These are phyloP conservation scores for Rhizopus sp. DNA, from an alignment of 371 early-diverging fungal species.

Conservation along the genomic window DNA sequence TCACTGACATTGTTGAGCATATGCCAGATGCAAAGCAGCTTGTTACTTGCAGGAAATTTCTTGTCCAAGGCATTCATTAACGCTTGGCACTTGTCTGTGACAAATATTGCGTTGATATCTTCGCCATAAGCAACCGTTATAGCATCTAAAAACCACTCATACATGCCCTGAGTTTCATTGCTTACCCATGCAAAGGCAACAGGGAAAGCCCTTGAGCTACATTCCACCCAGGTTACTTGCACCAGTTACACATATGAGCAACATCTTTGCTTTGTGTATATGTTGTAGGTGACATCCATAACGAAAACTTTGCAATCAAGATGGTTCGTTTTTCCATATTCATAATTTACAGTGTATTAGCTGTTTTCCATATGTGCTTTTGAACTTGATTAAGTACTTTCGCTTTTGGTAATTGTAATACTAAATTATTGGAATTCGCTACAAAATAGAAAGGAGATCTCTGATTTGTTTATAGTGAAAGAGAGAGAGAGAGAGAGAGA, in stretches of 20 bases:
- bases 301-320: not conserved
- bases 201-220: conserved; percentile 5
- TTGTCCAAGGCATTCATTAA: conserved; percentile 3
- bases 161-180: not conserved
- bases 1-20: conserved; percentile 8
- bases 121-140: not conserved
- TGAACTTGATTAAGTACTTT: no score
- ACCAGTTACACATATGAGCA: conserved; percentile 7
- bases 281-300: conserved; percentile 9
- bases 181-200: conserved; percentile 1
- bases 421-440: no score
- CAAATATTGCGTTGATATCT: not conserved
- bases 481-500: no score
- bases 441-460: no score
- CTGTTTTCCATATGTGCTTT: no score
- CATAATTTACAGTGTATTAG: no score
- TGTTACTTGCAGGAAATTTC: not conserved
- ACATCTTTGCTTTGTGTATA: not conserved
- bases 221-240: conserved; percentile 1
- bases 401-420: no score
- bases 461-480: no score
- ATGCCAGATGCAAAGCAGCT: conserved; percentile 10
- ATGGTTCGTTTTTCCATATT: no score
- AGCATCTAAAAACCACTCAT: conserved; percentile 4
- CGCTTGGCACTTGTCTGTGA: conserved; percentile 3